Conservation (phyloP, 371 early-diverging fungal species). For the Hamiltosporidium tvaerminnensis region DNA sequence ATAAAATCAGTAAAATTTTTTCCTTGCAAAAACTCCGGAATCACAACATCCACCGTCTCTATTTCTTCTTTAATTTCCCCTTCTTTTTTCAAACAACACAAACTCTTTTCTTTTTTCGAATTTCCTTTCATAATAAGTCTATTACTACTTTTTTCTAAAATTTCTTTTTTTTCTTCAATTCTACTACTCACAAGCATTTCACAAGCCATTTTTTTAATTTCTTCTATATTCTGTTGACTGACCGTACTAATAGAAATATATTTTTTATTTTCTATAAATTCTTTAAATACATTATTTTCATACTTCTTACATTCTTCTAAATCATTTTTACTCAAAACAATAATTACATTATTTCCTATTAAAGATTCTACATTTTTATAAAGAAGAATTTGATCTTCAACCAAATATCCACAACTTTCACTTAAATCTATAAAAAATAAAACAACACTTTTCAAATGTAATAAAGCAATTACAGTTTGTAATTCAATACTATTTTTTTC, state of each 20-base stretch:
- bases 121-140: no score
- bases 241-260: constrained; percentile 37
- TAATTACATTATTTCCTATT: constrained; percentile 29
- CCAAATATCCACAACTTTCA: constrained; percentile 92
- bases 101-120: no score
- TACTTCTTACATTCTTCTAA: constrained; percentile 18
- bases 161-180: constrained; percentile 43
- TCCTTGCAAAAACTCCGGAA: no score
- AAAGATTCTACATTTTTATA: background rate
- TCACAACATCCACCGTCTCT: no score
- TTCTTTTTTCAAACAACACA: no score
- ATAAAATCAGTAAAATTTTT: no score
- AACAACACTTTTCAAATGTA: constrained; percentile 87
- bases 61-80: no score
- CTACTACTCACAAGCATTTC: constrained; percentile 42
- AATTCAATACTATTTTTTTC: constrained; percentile 99
- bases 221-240: constrained; percentile 37
- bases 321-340: constrained; percentile 50
- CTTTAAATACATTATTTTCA: constrained; percentile 13
- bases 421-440: constrained; percentile 95
- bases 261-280: constrained; percentile 32
- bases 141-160: no score
- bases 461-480: constrained; percentile 98
- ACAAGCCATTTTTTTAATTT: constrained; percentile 45
- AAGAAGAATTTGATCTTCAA: constrained; percentile 64